phyloP scores from a whole-genome alignment of 306 rosid genomes.

The Inga laurina region DNA sequence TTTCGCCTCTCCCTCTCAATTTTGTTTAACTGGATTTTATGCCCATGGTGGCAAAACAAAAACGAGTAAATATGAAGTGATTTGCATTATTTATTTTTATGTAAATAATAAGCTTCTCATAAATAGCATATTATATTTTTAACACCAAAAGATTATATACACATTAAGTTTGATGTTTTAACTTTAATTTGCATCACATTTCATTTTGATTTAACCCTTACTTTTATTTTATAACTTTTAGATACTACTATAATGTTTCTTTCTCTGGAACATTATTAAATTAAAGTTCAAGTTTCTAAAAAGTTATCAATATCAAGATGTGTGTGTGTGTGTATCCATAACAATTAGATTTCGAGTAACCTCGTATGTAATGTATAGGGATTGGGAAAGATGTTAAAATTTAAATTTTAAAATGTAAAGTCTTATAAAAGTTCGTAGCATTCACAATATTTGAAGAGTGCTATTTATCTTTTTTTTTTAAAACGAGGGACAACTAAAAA shows the following conservation, averaged over 20 bases:
- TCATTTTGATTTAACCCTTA: background rate
- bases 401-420: background rate
- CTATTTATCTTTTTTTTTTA: background rate
- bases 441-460: background rate
- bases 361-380: background rate
- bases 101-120: background rate
- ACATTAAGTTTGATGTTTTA: too few species aligned
- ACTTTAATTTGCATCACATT: background rate
- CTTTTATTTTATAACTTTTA: background rate
- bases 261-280: background rate
- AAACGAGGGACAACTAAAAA: background rate
- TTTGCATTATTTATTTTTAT: too few species aligned
- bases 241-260: background rate
- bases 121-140: too few species aligned
- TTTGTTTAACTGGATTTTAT: background rate
- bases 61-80: background rate
- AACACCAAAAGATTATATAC: background rate
- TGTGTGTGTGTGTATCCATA: too few species aligned
- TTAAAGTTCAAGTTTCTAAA: background rate
- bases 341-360: background rate
- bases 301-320: too few species aligned
- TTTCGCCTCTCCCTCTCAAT: background rate
- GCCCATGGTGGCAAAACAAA: background rate
- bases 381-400: background rate
- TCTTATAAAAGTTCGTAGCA: background rate